Evolutionary conservation across 768 basidiomycete species (phyloP).

Genomic region (Lentinula boryana): DNA sequence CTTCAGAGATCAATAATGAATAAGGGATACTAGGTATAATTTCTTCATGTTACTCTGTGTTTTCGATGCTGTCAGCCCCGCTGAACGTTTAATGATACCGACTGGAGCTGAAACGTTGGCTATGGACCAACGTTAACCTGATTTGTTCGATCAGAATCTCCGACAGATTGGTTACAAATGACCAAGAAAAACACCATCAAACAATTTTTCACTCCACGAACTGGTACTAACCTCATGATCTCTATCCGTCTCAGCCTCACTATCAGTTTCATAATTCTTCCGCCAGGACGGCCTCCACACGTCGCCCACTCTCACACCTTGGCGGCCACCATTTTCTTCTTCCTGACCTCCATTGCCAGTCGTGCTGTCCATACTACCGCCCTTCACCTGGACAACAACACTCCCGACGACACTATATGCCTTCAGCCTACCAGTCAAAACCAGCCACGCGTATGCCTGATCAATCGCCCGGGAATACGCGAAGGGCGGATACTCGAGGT

Average conservation of each 20-base stretch:
- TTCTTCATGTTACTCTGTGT: too few species aligned
- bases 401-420: constrained; percentile 66
- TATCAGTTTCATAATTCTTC: neutral
- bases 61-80: too few species aligned
- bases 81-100: too few species aligned
- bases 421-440: constrained; percentile 47
- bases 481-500: constrained; percentile 58
- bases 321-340: neutral
- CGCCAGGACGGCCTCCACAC: neutral
- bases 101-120: too few species aligned
- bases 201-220: constrained; percentile 47
- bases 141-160: too few species aligned
- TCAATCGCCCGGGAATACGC: constrained; percentile 77
- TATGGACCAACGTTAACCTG: too few species aligned
- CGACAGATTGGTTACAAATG: too few species aligned
- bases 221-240: constrained; percentile 39
- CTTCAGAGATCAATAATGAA: too few species aligned
- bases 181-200: constrained; percentile 20
- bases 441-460: constrained; percentile 65
- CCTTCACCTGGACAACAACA: constrained; percentile 61
- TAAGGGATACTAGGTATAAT: too few species aligned
- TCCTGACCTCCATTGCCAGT: constrained; percentile 12
- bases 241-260: neutral
- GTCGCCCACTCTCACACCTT: neutral
- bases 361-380: constrained; percentile 26